Conservation (phyloP, 1,284 basidiomycete genomes). For the Cutaneotrichosporon cavernicola region DNA sequence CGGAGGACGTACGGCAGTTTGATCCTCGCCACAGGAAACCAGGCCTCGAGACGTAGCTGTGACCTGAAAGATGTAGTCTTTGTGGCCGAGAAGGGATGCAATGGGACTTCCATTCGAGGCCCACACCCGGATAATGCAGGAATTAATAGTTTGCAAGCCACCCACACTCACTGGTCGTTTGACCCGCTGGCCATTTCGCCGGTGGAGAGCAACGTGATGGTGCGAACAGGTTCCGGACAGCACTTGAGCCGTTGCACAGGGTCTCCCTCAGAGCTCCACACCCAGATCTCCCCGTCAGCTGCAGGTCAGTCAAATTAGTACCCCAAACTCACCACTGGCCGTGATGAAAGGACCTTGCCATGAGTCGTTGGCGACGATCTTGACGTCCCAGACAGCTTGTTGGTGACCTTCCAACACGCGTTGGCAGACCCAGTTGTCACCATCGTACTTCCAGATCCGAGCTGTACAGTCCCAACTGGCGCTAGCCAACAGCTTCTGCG, state of each 20-base stretch:
- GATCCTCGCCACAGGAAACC: conserved; percentile 5
- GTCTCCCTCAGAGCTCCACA: neutral
- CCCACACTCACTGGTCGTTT: neutral
- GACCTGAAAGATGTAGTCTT: conserved; percentile 4
- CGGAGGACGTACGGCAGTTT: neutral
- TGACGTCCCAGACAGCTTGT: conserved; percentile 1
- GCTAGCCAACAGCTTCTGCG: neutral
- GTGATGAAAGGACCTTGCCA: neutral
- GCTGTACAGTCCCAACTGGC: conserved; percentile 4
- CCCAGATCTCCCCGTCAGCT: conserved; percentile 6
- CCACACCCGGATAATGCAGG: neutral
- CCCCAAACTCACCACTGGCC: neutral
- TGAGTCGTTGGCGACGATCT: neutral
- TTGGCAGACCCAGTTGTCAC: neutral
- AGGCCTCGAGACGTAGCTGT: neutral
- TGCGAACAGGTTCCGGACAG: conserved; percentile 2
- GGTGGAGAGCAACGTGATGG: neutral
- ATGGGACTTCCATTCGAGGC: neutral
- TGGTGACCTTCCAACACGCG: conserved; percentile 1
- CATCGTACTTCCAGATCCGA: neutral
- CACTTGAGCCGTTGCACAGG: conserved; percentile 1
- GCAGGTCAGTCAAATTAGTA: neutral
- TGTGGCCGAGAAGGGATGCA: neutral
- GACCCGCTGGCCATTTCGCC: conserved; percentile 4
- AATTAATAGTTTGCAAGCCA: neutral